Conservation (phyloP, 176 grass and related monocot species). For the Lolium multiflorum region DNA sequence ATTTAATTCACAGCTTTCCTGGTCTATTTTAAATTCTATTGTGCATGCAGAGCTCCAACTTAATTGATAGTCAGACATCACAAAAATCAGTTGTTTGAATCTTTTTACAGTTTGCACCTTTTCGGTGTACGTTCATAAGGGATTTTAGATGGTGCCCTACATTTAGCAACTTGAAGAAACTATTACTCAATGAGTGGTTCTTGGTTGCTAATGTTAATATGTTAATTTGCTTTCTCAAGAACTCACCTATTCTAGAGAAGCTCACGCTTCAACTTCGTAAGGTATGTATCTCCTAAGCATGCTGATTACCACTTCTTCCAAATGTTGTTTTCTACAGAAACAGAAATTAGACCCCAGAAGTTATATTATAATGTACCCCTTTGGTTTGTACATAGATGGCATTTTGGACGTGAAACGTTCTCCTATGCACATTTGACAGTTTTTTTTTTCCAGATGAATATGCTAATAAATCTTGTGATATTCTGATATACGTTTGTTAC, state of each 20-base stretch:
- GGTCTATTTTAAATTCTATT: too few species aligned
- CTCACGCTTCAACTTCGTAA: background rate
- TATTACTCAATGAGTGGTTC: constrained; percentile 13
- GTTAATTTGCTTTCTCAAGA: background rate
- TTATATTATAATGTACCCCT: background rate
- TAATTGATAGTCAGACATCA: too few species aligned
- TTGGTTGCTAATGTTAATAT: background rate
- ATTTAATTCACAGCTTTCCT: too few species aligned
- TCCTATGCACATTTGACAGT: background rate
- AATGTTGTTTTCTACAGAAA: background rate
- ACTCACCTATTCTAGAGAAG: constrained; percentile 15
- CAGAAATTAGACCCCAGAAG: background rate
- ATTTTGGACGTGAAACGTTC: background rate
- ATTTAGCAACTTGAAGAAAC: constrained; percentile 2
- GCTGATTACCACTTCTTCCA: background rate
- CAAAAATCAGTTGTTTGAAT: background rate
- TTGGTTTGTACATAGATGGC: background rate
- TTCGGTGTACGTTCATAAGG: background rate
- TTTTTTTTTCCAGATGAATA: background rate
- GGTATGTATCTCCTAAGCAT: constrained; percentile 6
- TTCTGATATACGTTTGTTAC: background rate
- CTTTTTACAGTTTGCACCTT: background rate
- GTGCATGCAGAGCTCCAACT: too few species aligned
- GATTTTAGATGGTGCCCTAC: constrained; percentile 12
- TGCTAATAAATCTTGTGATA: background rate